A percentile compares a stretch with the other conserved stretches of the same genome.
Conservation (phyloP, 345 rosid species). For the Citrus maxima region DNA sequence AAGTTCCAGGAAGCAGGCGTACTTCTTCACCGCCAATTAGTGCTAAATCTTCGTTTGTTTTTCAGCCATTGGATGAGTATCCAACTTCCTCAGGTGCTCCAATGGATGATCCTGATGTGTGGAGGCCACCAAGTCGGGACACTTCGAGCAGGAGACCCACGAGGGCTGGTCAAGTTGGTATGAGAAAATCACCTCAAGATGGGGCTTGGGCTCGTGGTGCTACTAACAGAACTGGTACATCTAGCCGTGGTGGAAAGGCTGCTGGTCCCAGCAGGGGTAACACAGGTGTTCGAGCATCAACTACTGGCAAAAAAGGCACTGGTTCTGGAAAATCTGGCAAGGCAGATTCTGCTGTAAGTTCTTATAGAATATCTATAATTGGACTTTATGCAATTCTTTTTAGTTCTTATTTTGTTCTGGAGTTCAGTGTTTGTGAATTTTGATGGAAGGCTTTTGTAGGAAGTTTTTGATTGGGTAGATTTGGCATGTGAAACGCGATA, state of each 20-base stretch:
- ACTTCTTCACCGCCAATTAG: conserved; percentile 85
- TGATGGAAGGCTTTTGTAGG: not conserved
- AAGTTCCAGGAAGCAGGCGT: conserved; percentile 66
- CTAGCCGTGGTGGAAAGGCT: conserved; percentile 75
- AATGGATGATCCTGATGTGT: conserved; percentile 98
- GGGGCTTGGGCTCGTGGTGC: conserved; percentile 89
- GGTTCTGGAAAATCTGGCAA: conserved; percentile 67
- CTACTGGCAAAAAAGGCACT: conserved; percentile 74
- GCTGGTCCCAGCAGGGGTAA: conserved; percentile 55
- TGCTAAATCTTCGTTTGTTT: conserved; percentile 81
- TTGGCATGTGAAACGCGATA: not conserved
- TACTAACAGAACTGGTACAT: conserved; percentile 46
- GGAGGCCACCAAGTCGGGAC: conserved; percentile 99
- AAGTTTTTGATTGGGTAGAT: not conserved
- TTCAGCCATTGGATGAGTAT: conserved; percentile 97
- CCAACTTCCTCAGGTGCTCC: conserved; percentile 83
- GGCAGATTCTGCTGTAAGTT: conserved; percentile 70
- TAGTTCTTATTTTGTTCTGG: not conserved
- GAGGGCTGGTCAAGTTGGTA: conserved; percentile 72
- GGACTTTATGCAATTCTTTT: not conserved
- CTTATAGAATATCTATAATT: not conserved
- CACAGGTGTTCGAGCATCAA: conserved; percentile 63
- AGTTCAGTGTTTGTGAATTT: not conserved
- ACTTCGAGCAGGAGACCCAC: conserved; percentile 66
- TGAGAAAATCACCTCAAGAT: conserved; percentile 89